Base-by-base conservation (phyloP, 1,284 basidiomycete species). In the Cryptococcus sp. region DNA sequence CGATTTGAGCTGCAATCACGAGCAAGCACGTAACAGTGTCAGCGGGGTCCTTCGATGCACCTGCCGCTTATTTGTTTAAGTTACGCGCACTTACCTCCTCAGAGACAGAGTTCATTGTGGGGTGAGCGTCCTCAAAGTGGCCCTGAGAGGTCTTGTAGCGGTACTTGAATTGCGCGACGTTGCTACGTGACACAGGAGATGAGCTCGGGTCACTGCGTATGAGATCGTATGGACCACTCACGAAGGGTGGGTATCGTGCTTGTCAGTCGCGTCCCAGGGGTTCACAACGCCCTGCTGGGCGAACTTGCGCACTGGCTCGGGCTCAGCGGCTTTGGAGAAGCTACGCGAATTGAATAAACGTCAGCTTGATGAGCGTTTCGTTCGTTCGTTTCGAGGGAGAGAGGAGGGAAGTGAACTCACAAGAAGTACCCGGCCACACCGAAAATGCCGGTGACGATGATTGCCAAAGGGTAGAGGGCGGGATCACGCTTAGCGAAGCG, bases 111-210 rank as follows among this genome's bases (percentile, higher is more conserved):
- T 72, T 75, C 50, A 76, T 49, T 35, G 68, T 68, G 10, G 78
- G 78, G 45, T 68, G 62, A 3, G 70, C 60, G 59, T 79, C 78
- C 63, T 78, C 76, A 61, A 68, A 73, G 66, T 70, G 68, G 20
- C 78, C 78, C 30, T 75, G 69, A 30, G 72, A 62, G 41, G 72
- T 76, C 68, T 71, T 71, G 73, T 79, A 73, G 60, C 78, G 69
- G 72, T 78, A 79, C 69, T 79, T 79, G 76, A 79, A 79, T 23
- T 68, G 67, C 3, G 78, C 78, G 50, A 73, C 70, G 55, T 67
- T 62, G 40, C 71, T 71, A 13, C 30, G 17, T 11, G 16, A 35
- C 11, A 17, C 13, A 22, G 38, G 23, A 6, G 35, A 38, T 45
- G 11, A 22, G n/a, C 22, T 45, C n/a, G 47, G 38, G 47, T 17